phyloP scores from a whole-genome alignment of 192 early-diverging fungal species.

The Coemansia guatemalensis region DNA sequence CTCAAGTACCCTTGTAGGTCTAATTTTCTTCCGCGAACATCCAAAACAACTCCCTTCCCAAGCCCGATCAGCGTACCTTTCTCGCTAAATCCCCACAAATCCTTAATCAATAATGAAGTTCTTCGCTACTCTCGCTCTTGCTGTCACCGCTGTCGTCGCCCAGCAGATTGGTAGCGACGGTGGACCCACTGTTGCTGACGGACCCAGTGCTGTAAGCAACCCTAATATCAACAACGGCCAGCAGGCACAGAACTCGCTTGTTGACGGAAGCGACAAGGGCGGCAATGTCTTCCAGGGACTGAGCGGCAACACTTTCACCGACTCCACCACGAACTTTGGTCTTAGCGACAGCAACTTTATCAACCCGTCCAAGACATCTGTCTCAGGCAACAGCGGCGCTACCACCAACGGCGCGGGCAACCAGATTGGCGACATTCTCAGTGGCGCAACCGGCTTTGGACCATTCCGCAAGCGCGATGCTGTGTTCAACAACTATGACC shows the following conservation, averaged over 20 bases:
- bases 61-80: not conserved
- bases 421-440: constrained; percentile 30
- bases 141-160: constrained; percentile 24
- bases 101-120: constrained; percentile 28
- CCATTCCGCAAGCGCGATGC: constrained; percentile 24
- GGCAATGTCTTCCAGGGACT: constrained; percentile 21
- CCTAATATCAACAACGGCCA: constrained; percentile 28
- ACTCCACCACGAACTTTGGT: constrained; percentile 19
- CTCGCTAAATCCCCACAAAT: not conserved
- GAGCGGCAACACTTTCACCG: constrained; percentile 21
- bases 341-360: constrained; percentile 31
- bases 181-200: constrained; percentile 14
- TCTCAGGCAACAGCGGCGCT: constrained; percentile 30
- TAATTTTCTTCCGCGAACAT: not conserved
- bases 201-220: constrained; percentile 22
- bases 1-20: not conserved
- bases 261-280: constrained; percentile 12
- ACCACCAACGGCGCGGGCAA: constrained; percentile 43
- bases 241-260: constrained; percentile 25
- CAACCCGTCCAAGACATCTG: constrained; percentile 27
- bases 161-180: constrained; percentile 25
- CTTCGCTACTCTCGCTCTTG: constrained; percentile 23
- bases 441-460: constrained; percentile 5
- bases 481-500: constrained; percentile 25
- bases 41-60: not conserved